phyloP scores from a whole-genome alignment of 2,329 filamentous ascomycete genomes.

The Aspergillus ustus region DNA sequence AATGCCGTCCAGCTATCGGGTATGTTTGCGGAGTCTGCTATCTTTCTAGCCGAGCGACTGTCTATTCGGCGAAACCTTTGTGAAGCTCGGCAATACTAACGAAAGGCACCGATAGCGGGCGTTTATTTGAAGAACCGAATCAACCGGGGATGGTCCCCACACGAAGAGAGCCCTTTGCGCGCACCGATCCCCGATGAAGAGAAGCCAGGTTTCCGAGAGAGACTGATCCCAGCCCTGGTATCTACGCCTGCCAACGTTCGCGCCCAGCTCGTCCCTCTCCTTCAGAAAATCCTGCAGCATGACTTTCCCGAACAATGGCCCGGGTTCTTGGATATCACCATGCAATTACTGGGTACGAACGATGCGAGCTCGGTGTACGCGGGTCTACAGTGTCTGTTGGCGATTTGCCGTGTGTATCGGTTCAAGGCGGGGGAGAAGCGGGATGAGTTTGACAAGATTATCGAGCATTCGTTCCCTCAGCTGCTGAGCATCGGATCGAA shows the following conservation, averaged over 20 bases:
- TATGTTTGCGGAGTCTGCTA: slow-evolving; percentile 55
- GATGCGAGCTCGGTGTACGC: slow-evolving; percentile 87
- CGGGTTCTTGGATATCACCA: slow-evolving; percentile 87
- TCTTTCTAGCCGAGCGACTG: not conserved
- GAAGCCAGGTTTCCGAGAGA: slow-evolving; percentile 83
- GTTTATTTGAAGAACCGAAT: slow-evolving; percentile 98
- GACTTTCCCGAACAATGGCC: slow-evolving; percentile 97
- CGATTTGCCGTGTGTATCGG: slow-evolving; percentile 92
- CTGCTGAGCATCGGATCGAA: slow-evolving; percentile 85
- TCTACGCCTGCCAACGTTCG: slow-evolving; percentile 79
- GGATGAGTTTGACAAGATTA: slow-evolving; percentile 90
- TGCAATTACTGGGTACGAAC: slow-evolving; percentile 85
- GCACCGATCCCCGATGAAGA: slow-evolving; percentile 84
- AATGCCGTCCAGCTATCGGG: slow-evolving; percentile 83
- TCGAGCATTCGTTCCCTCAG: slow-evolving; percentile 87
- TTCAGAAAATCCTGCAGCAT: slow-evolving; percentile 93
- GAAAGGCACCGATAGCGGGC: slow-evolving; percentile 65
- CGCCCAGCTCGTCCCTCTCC: slow-evolving; percentile 88
- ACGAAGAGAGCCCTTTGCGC: slow-evolving; percentile 74
- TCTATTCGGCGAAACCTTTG: not conserved
- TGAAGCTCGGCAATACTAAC: slow-evolving; percentile 18
- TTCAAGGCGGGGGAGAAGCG: slow-evolving; percentile 87
- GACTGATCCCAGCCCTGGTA: slow-evolving; percentile 86
- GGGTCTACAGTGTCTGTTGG: slow-evolving; percentile 89
- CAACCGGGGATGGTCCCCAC: slow-evolving; percentile 84